Conservation (phyloP, 176 grass and related monocot species). For the Pontederia paniculata region DNA sequence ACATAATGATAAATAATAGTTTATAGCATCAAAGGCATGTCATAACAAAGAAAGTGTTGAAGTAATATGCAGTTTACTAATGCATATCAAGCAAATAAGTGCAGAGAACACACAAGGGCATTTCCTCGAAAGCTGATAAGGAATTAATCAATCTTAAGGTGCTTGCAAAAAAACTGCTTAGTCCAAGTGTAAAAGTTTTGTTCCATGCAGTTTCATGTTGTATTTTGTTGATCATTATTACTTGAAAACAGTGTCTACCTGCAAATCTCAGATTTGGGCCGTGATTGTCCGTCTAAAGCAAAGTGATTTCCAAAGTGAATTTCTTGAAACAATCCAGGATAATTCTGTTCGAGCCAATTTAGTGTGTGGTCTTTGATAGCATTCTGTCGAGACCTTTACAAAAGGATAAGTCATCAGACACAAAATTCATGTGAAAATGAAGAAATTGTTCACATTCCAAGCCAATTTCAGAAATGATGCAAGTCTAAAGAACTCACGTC, state of each 20-base stretch:
- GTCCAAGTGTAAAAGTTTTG: no score
- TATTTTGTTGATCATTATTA: no score
- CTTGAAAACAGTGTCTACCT: slow-evolving; percentile 28
- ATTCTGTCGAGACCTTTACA: slow-evolving; percentile 84
- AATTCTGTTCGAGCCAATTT: slow-evolving; percentile 72
- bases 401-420: neutral
- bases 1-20: no score
- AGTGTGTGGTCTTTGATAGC: slow-evolving; percentile 79
- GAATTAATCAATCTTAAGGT: no score
- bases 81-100: no score
- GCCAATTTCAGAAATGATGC: neutral
- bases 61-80: no score
- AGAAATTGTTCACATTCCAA: neutral
- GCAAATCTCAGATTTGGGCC: slow-evolving; percentile 92
- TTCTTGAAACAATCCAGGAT: slow-evolving; percentile 91
- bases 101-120: no score
- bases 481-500: slow-evolving; percentile 51
- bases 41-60: no score
- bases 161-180: no score
- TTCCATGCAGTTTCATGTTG: no score
- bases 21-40: no score
- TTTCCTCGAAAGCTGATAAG: no score
- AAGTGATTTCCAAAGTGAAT: slow-evolving; percentile 98
- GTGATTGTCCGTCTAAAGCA: slow-evolving; percentile 76
- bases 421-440: neutral